A percentile compares a stretch with the other conserved stretches of the same genome.
Evolutionary conservation across 1,284 basidiomycete genomes (phyloP).

Genomic region (Trichosporon sp.): DNA sequence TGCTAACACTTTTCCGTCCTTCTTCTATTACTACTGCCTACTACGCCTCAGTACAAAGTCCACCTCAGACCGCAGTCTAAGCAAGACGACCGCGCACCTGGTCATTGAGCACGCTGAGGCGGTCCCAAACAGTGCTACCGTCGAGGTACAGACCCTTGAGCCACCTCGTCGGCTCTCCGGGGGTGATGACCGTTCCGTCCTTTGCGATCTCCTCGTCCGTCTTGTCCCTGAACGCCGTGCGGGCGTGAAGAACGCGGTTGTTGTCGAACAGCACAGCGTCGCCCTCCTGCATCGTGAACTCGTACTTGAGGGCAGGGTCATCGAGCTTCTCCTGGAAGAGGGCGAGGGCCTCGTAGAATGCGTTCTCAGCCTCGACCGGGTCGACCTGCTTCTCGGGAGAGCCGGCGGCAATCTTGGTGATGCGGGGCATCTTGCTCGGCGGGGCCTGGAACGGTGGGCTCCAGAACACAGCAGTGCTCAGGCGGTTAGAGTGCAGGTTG

Average conservation of each 20-base stretch:
- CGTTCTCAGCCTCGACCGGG: constrained; percentile 31
- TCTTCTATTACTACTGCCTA: too few relatives aligned
- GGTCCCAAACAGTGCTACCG: constrained; percentile 66
- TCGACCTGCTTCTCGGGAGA: background rate
- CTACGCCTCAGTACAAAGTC: too few relatives aligned
- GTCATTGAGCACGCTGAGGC: constrained; percentile 28
- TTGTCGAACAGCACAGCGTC: constrained; percentile 93
- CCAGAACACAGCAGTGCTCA: constrained; percentile 67
- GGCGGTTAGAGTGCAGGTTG: constrained; percentile 5
- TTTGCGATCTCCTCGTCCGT: constrained; percentile 24
- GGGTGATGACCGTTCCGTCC: constrained; percentile 34
- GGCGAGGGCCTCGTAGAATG: constrained; percentile 62
- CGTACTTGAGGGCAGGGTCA: constrained; percentile 55
- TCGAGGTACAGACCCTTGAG: constrained; percentile 83
- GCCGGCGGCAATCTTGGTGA: background rate
- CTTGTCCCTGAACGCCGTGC: constrained; percentile 65
- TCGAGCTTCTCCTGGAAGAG: constrained; percentile 62
- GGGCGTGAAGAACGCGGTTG: constrained; percentile 79
- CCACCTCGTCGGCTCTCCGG: constrained; percentile 63
- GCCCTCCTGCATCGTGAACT: constrained; percentile 70
- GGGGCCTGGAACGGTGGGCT: constrained; percentile 88
- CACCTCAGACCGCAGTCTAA: too few relatives aligned
- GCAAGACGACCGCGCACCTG: constrained; percentile 8
- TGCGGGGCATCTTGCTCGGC: constrained; percentile 6
- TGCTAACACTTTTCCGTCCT: too few relatives aligned